Evolutionary conservation across 345 rosid genomes (phyloP).

Genomic region (Eucalyptus fibrosa): DNA sequence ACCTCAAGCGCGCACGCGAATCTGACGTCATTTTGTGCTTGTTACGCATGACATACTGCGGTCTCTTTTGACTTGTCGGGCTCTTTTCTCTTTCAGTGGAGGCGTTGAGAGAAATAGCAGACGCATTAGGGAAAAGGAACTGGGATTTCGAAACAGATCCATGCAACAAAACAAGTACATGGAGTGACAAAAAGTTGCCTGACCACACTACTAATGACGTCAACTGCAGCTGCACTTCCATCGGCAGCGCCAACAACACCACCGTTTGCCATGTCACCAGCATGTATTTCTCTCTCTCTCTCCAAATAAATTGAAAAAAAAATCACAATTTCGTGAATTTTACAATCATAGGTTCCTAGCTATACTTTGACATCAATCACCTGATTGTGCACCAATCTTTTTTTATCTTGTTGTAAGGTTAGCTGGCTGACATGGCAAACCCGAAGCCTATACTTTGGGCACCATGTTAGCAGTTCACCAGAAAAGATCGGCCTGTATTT

Average conservation of each 20-base stretch:
- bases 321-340: background rate
- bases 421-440: background rate
- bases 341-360: background rate
- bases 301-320: too few species aligned
- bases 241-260: background rate
- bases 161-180: fast-evolving
- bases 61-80: background rate
- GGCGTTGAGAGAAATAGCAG: background rate
- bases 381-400: too few species aligned
- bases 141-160: fast-evolving
- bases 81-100: background rate
- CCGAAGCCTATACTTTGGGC: background rate
- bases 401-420: background rate
- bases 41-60: background rate
- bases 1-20: background rate
- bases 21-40: background rate
- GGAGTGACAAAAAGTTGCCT: fast-evolving
- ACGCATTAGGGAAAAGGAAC: fast-evolving
- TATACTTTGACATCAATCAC: too few species aligned
- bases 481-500: background rate
- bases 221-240: background rate
- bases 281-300: background rate
- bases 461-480: background rate
- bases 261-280: background rate
- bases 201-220: background rate